These are phyloP conservation scores for Chrysanthemum makinoi DNA, from an alignment of 129 eudicot species.

Conservation along the genomic window DNA sequence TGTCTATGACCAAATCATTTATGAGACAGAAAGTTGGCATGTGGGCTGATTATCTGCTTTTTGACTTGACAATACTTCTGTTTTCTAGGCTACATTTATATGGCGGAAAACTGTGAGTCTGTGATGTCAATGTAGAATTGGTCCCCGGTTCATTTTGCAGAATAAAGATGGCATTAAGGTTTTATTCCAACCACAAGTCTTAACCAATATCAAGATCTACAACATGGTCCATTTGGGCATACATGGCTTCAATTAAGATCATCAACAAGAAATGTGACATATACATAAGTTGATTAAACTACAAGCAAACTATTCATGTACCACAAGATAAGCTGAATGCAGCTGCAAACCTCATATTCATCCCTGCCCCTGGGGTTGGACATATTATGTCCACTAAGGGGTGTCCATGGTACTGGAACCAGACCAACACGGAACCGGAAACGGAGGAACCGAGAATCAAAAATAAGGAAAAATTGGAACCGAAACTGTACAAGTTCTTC, in stretches of 20 bases:
- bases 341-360: constrained; percentile 31
- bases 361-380: constrained; percentile 41
- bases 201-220: too few species aligned
- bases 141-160: too few species aligned
- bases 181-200: too few species aligned
- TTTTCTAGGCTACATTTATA: background rate
- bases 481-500: too few species aligned
- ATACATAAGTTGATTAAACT: background rate
- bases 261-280: background rate
- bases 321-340: constrained; percentile 11
- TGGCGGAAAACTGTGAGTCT: background rate
- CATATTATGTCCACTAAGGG: constrained; percentile 16
- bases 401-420: too few species aligned
- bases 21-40: background rate
- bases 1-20: background rate
- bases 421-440: too few species aligned
- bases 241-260: background rate
- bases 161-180: too few species aligned
- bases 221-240: background rate
- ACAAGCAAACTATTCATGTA: constrained; percentile 4
- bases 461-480: too few species aligned
- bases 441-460: too few species aligned
- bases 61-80: background rate
- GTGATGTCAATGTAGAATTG: background rate
- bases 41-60: background rate